phyloP scores from a whole-genome alignment of 371 early-diverging fungal genomes.

The Rhizopus stolonifer region DNA sequence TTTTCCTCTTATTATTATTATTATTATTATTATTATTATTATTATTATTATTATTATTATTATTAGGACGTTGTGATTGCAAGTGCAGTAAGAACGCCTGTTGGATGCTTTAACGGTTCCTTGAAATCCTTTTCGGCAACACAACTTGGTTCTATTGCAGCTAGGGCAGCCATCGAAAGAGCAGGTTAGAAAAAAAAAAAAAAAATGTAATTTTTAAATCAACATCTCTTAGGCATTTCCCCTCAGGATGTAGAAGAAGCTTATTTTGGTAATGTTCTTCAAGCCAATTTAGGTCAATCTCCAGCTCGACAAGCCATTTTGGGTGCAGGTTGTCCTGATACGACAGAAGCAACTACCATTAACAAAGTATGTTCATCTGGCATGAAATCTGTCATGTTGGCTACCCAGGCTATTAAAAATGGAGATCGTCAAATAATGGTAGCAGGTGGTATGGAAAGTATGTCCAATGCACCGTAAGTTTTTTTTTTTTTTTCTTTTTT shows the following conservation, averaged over 20 bases:
- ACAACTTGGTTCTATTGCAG: conserved; percentile 71
- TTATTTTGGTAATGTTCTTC: conserved; percentile 88
- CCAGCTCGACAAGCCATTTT: conserved; percentile 86
- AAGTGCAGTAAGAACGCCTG: conserved; percentile 70
- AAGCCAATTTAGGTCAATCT: conserved; percentile 80
- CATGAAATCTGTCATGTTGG: conserved; percentile 85
- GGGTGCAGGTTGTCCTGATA: conserved; percentile 72
- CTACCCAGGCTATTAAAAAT: conserved; percentile 64
- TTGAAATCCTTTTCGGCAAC: conserved; percentile 65
- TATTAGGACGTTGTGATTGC: conserved; percentile 61
- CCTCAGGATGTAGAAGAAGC: conserved; percentile 83
- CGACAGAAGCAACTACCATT: conserved; percentile 84
- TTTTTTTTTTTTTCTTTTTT: neutral
- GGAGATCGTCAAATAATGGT: conserved; percentile 68
- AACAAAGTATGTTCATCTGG: conserved; percentile 97
- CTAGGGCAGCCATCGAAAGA: conserved; percentile 17
- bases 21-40: too few relatives aligned
- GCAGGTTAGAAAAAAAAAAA: neutral
- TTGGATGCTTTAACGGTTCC: conserved; percentile 72
- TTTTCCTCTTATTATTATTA: neutral
- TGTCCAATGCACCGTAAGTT: conserved; percentile 88
- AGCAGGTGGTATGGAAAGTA: conserved; percentile 96
- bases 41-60: neutral
- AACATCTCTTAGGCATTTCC: conserved; percentile 57
- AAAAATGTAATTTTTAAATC: neutral